These are phyloP conservation scores for Penicillium riverlandense DNA, from an alignment of 495 filamentous ascomycete species.

Conservation along the genomic window DNA sequence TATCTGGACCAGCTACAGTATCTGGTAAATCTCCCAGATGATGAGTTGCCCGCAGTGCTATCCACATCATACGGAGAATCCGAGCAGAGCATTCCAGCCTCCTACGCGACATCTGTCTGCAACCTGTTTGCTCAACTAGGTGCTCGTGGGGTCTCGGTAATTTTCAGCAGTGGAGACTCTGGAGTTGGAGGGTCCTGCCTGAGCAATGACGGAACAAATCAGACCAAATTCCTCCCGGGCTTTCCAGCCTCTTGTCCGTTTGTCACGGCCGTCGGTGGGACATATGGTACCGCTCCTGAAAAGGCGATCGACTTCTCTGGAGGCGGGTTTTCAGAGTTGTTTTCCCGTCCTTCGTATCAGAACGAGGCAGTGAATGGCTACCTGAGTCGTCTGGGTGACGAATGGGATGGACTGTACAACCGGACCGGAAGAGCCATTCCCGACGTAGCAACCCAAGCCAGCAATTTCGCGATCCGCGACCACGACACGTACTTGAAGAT, in stretches of 20 bases:
- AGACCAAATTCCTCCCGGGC: slow-evolving; percentile 53
- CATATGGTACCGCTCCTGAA: slow-evolving; percentile 45
- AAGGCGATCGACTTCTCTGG: slow-evolving; percentile 50
- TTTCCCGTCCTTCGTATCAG: slow-evolving; percentile 59
- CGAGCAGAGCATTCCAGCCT: slow-evolving; percentile 42
- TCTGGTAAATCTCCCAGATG: slow-evolving; percentile 51
- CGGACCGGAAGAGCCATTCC: slow-evolving; percentile 61
- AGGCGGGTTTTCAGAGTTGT: slow-evolving; percentile 70
- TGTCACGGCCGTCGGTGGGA: slow-evolving; percentile 72
- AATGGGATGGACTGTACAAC: slow-evolving; percentile 47
- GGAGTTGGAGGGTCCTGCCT: slow-evolving; percentile 54
- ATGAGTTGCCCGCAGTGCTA: slow-evolving; percentile 63
- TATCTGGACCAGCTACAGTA: slow-evolving; percentile 75
- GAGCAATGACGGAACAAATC: slow-evolving; percentile 58
- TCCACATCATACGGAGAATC: slow-evolving; percentile 60
- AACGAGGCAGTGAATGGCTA: slow-evolving; percentile 48
- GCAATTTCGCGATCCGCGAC: slow-evolving; percentile 32
- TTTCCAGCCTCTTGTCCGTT: slow-evolving; percentile 80
- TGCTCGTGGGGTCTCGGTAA: slow-evolving; percentile 61
- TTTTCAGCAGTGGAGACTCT: slow-evolving; percentile 69
- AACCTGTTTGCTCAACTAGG: slow-evolving; percentile 66
- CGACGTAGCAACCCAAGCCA: slow-evolving; percentile 56
- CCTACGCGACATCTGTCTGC: slow-evolving; percentile 60
- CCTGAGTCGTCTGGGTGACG: slow-evolving; percentile 30
- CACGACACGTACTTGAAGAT: slow-evolving; percentile 25